phyloP scores from a whole-genome alignment of 2,329 filamentous ascomycete genomes.

The Aspergillus alliaceus region DNA sequence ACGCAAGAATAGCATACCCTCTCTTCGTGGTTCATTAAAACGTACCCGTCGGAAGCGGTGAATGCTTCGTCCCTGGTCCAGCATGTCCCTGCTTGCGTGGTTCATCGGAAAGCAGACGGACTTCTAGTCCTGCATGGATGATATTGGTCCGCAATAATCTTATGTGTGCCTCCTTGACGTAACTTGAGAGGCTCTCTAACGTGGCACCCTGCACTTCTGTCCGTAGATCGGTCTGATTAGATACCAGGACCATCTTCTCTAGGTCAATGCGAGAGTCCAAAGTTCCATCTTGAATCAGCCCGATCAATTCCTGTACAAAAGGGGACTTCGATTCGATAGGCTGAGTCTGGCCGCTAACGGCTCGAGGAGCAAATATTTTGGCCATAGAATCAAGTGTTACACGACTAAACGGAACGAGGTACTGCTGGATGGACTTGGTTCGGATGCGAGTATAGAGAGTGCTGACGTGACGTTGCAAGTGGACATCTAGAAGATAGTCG shows the following conservation, averaged over 20 bases:
- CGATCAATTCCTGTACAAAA: conserved; percentile 64
- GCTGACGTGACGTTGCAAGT: conserved; percentile 73
- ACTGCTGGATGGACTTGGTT: conserved; percentile 89
- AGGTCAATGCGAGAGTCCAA: conserved; percentile 82
- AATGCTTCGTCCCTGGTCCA: conserved; percentile 4
- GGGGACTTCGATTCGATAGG: conserved; percentile 59
- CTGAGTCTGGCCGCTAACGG: conserved; percentile 46
- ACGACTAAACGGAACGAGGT: conserved; percentile 85
- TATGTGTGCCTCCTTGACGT: conserved; percentile 73
- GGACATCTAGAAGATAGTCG: conserved; percentile 88
- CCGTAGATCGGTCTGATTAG: conserved; percentile 66
- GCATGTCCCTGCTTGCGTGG: conserved; percentile 10
- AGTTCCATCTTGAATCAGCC: conserved; percentile 71
- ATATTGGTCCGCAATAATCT: conserved; percentile 78
- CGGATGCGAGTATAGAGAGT: conserved; percentile 73
- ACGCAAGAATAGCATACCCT: neutral
- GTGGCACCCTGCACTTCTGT: conserved; percentile 69
- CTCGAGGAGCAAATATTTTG: conserved; percentile 64
- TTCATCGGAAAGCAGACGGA: conserved; percentile 44
- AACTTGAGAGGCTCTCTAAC: conserved; percentile 66
- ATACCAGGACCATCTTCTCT: conserved; percentile 76
- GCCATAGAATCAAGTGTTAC: conserved; percentile 80
- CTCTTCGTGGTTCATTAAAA: neutral
- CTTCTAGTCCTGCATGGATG: conserved; percentile 71
- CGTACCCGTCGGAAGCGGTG: neutral